Evolutionary conservation across 2,329 filamentous ascomycete species (phyloP), one percentile per base, ranked within the genome.

Genomic region (Coniochaeta hoffmannii): DNA sequence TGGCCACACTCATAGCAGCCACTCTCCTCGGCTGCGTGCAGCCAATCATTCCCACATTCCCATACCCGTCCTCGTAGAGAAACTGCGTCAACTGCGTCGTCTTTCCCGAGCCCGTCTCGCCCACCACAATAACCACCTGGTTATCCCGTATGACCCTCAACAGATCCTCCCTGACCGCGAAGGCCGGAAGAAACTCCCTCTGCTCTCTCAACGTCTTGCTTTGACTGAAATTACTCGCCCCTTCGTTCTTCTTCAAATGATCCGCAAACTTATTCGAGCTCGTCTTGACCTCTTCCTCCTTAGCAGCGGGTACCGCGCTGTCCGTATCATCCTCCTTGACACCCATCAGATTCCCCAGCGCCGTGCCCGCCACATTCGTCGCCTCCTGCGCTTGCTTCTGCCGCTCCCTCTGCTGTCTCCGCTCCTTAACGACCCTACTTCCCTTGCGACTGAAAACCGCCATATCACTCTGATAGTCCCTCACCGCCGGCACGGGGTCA

Each of bases 11-110:
- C 94, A 99, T 99, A 22, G 94, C 94, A 24, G 94, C 94, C 32
- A 99, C 95, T 78, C 94, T 89, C 64, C 94, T 85, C 53, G 94
- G 94, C 63, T 99, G 94, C 1, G 94, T 99, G 68, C 94, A 99
- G 4, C 91, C 93, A 63, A 99, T 97, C 80, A 97, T 86, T 51
- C 94, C 94, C 31, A 80, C 74, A 55, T 87, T 88, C 14, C 87
- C 90, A 68, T 97, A 99, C 1, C 95, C 95, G 64, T 97, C 94
- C 70, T 99, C 94, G 66, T 95, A 85, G 10, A 99, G 77, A 63
- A 97, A 99, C 66, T 99, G 95, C 0, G 95, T 97, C 58, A 99
- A 75, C 71, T 99, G 94, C 0, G 94, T 99, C 3, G 94, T 99
- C 73, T 99, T 99, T 53, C 94, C 94, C 0, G 93, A 97, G 4